A percentile compares a stretch with the other conserved stretches of the same genome.
Conservation (phyloP, 176 grass and related monocot genomes). For the Carex myosuroides region DNA sequence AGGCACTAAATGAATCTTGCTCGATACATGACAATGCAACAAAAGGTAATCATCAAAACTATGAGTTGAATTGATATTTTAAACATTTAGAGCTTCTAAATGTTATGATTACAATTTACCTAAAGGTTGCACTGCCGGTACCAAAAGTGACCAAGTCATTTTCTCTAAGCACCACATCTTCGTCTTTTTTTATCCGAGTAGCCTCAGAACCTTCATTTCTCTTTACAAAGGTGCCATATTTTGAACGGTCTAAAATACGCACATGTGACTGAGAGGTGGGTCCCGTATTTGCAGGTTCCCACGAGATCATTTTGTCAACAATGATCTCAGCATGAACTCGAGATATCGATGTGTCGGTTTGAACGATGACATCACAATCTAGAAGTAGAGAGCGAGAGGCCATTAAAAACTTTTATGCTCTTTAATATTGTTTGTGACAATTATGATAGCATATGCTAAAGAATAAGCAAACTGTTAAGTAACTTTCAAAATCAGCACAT, state of each 20-base stretch:
- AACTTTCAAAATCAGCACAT: neutral
- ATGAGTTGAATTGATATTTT: neutral
- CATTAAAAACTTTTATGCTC: neutral
- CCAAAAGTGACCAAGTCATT: conserved; percentile 80
- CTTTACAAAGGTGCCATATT: conserved; percentile 81
- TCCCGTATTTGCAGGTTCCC: conserved; percentile 37
- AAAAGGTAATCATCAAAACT: neutral
- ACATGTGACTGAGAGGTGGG: conserved; percentile 49
- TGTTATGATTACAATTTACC: conserved; percentile 33
- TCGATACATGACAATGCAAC: neutral
- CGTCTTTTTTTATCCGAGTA: conserved; percentile 51
- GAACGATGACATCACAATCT: conserved; percentile 86
- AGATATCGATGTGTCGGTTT: conserved; percentile 78
- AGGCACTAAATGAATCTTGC: neutral
- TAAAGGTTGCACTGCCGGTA: conserved; percentile 63
- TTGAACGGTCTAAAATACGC: conserved; percentile 59
- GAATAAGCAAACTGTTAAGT: neutral
- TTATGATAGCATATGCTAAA: neutral
- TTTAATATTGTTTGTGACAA: neutral
- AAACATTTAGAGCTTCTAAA: conserved; percentile 5
- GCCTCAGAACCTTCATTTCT: conserved; percentile 48
- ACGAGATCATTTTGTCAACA: conserved; percentile 63
- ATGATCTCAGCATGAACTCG: conserved; percentile 76
- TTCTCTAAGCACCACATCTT: conserved; percentile 48
- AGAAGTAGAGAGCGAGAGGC: conserved; percentile 9